These are phyloP conservation scores for Arthrinium phaeospermum DNA, from an alignment of 2,329 filamentous ascomycete species.

Conservation along the genomic window DNA sequence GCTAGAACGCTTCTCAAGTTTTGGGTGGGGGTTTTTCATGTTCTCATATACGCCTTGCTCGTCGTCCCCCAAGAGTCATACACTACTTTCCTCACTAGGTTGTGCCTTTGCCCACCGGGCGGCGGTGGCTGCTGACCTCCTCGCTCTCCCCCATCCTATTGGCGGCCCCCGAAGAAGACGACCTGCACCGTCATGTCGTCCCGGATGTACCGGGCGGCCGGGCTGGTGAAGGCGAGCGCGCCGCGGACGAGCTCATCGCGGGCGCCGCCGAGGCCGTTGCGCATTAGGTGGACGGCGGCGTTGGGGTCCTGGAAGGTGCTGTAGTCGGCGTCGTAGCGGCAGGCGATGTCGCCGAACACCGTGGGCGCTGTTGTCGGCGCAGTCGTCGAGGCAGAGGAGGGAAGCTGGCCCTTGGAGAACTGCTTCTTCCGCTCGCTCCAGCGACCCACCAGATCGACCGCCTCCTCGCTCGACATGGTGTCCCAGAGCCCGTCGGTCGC, in stretches of 20 bases:
- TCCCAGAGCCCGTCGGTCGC: constrained; percentile 74
- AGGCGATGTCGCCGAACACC: constrained; percentile 32
- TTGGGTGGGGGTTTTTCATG: not conserved
- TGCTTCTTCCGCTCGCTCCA: constrained; percentile 52
- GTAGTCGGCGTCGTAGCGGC: constrained; percentile 54
- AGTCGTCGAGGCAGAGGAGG: too few relatives aligned
- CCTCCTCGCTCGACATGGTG: constrained; percentile 59
- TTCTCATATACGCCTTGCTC: not conserved
- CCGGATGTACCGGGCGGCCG: constrained; percentile 66
- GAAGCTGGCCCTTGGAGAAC: not conserved
- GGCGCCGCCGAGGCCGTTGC: constrained; percentile 80
- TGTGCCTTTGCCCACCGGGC: not conserved
- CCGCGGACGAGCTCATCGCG: constrained; percentile 76
- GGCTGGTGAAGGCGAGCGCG: constrained; percentile 72
- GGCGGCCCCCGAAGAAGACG: constrained; percentile 64
- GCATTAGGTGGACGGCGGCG: constrained; percentile 78
- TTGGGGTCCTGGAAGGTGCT: constrained; percentile 83
- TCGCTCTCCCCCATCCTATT: not conserved
- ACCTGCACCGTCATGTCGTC: constrained; percentile 85
- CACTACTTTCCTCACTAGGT: not conserved
- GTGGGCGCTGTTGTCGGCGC: not conserved
- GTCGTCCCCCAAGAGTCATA: not conserved
- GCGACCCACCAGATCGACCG: constrained; percentile 60
- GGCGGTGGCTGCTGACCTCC: not conserved
- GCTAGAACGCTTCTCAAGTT: not conserved